These are phyloP conservation scores for Microcyclosporella mali DNA, from an alignment of 2,329 filamentous ascomycete species.

Conservation along the genomic window DNA sequence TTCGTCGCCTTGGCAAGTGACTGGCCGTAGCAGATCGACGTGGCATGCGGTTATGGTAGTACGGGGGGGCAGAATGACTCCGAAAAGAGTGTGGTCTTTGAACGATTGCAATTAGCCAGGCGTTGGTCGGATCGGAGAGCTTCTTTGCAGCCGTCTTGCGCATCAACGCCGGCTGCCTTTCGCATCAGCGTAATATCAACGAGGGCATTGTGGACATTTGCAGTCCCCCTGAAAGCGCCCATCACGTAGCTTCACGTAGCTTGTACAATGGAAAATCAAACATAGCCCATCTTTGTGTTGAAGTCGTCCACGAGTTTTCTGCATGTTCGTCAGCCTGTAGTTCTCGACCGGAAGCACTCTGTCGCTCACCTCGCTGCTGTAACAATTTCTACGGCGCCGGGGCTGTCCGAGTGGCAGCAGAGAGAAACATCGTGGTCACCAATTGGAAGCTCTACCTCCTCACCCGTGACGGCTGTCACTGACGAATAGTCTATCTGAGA, in stretches of 20 bases:
- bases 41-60: constrained; percentile 8
- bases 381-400: constrained; percentile 41
- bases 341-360: constrained; percentile 30
- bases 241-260: no score
- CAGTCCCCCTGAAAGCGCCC: no score
- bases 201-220: no score
- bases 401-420: constrained; percentile 43
- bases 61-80: background rate
- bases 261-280: constrained; percentile 4
- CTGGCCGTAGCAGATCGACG: constrained; percentile 11
- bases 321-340: constrained; percentile 1
- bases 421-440: constrained; percentile 39
- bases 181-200: no score
- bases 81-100: background rate
- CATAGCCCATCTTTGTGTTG: constrained; percentile 28
- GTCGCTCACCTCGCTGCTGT: constrained; percentile 37
- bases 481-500: constrained; percentile 36
- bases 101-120: constrained; percentile 4
- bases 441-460: constrained; percentile 37
- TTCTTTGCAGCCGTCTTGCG: constrained; percentile 27
- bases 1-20: constrained; percentile 17
- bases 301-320: constrained; percentile 37
- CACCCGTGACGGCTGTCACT: constrained; percentile 38
- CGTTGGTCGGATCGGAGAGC: constrained; percentile 17
- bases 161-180: constrained; percentile 17